Evolutionary conservation across 805 yeast genomes (phyloP), one percentile per base, ranked within the genome.

Genomic region (Schwanniomyces polymorphus): DNA sequence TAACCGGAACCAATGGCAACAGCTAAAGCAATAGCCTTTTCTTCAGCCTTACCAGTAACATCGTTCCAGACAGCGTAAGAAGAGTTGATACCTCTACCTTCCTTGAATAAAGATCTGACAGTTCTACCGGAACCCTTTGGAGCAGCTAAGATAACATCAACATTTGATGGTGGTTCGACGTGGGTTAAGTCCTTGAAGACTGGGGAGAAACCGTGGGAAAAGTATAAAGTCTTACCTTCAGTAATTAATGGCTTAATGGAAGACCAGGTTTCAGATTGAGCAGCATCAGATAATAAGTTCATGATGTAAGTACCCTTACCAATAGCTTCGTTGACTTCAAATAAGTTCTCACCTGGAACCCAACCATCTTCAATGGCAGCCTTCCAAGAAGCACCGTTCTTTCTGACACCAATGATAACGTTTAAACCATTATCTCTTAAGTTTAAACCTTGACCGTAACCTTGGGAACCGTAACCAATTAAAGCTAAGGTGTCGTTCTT

Each of bases 81-180:
- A 46, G 99, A 94, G 92, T 94, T 94, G 75, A 94, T 94, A 84
- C 99, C 99, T 80, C 99, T 91, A 74, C 99, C 99, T 82, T 94
- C 99, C 82, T 94, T 92, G 94, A 94, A 94, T 68, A 94, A 81
- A 55, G 98, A 86, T 84, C 99, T 89, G 63, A 94, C 99, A 63
- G 99, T 94, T 83, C 99, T 91, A 80, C 99, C 99, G 56, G 98
- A 92, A 74, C 99, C 99, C 88, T 94, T 94, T 80, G 99, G 99
- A 75, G 99, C 99, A 68, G 92, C 99, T 70, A 94, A 82, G 79
- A 94, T 94, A 60, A 91, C 97, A 69, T 94, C 99, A 59, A 94
- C 82, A 78, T 92, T 88, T 60, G 78, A 76, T 79, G 99, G 99
- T 66, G 97, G 86, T 65, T 84, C 97, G 65, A 94, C 99, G 67